These are phyloP conservation scores for Colletotrichum sp. DNA, from an alignment of 2,329 filamentous ascomycete genomes.

Conservation along the genomic window DNA sequence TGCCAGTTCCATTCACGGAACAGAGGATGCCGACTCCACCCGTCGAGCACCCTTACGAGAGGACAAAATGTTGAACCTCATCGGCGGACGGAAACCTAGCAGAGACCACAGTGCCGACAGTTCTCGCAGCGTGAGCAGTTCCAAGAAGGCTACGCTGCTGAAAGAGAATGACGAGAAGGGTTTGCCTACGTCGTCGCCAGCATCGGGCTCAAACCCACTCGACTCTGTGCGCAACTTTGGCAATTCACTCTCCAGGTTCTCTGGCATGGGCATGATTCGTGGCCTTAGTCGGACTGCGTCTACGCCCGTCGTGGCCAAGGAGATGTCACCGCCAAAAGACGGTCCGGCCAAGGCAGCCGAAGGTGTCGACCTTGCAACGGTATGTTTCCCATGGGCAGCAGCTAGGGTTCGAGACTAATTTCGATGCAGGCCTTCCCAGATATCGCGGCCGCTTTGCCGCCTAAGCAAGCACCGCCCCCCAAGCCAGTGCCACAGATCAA, in stretches of 20 bases:
- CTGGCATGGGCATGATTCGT: slow-evolving; percentile 75
- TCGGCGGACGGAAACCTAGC: slow-evolving; percentile 65
- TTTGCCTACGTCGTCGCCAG: slow-evolving; percentile 16
- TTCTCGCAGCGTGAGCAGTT: slow-evolving; percentile 64
- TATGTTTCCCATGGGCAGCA: slow-evolving; percentile 38
- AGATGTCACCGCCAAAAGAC: slow-evolving; percentile 28
- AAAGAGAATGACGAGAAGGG: slow-evolving; percentile 44
- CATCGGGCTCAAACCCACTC: slow-evolving; percentile 42
- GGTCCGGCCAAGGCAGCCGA: slow-evolving; percentile 41
- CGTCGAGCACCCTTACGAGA: slow-evolving; percentile 47
- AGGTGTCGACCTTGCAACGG: slow-evolving; percentile 62
- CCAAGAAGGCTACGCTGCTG: slow-evolving; percentile 60
- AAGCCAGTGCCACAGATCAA: slow-evolving; percentile 63
- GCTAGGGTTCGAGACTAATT: background rate
- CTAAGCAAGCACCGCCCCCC: slow-evolving; percentile 60
- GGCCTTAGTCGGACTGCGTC: slow-evolving; percentile 70
- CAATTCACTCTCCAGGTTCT: slow-evolving; percentile 80
- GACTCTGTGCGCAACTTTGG: slow-evolving; percentile 84
- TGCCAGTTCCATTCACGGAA: slow-evolving; percentile 55
- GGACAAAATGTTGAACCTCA: slow-evolving; percentile 72
- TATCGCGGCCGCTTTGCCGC: slow-evolving; percentile 58
- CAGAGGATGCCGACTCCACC: slow-evolving; percentile 36
- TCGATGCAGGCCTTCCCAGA: slow-evolving; percentile 62
- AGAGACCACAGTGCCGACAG: slow-evolving; percentile 84
- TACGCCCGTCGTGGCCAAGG: slow-evolving; percentile 37